Evolutionary conservation across 345 rosid species (phyloP).

Genomic region (Citrus sp.): DNA sequence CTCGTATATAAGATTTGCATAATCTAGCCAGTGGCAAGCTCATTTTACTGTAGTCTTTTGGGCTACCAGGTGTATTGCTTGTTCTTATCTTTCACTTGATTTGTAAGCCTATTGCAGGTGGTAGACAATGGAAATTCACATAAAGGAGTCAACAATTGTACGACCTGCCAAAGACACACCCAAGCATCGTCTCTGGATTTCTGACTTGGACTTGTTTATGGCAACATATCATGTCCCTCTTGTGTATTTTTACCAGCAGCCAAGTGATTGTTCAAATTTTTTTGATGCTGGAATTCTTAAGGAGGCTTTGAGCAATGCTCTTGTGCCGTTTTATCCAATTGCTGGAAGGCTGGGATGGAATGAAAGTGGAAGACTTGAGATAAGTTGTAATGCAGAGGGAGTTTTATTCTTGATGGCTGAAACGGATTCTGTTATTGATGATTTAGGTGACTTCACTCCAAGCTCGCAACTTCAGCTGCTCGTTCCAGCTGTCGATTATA

Average conservation of each 20-base stretch:
- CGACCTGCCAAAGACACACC: slow-evolving; percentile 30
- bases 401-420: slow-evolving; percentile 32
- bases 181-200: slow-evolving; percentile 14
- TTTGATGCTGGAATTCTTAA: slow-evolving; percentile 19
- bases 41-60: neutral
- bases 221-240: slow-evolving; percentile 8
- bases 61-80: neutral
- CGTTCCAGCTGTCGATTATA: neutral
- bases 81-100: neutral
- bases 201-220: slow-evolving; percentile 26
- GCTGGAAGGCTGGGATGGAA: slow-evolving; percentile 35
- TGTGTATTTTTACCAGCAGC: slow-evolving; percentile 23
- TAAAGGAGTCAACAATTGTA: slow-evolving; percentile 15
- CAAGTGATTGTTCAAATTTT: slow-evolving; percentile 9
- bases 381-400: slow-evolving; percentile 31
- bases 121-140: neutral
- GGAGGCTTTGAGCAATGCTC: slow-evolving; percentile 30
- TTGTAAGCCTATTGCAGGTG: neutral
- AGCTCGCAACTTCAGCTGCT: neutral
- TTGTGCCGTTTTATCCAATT: slow-evolving; percentile 50
- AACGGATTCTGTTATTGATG: slow-evolving; percentile 9
- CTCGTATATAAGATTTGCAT: no score
- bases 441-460: neutral
- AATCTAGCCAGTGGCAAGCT: no score
- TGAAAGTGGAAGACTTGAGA: slow-evolving; percentile 27